A percentile compares a stretch with the other conserved stretches of the same genome.
phyloP scores from a whole-genome alignment of 768 basidiomycete genomes.

The Boletus reticulatus region DNA sequence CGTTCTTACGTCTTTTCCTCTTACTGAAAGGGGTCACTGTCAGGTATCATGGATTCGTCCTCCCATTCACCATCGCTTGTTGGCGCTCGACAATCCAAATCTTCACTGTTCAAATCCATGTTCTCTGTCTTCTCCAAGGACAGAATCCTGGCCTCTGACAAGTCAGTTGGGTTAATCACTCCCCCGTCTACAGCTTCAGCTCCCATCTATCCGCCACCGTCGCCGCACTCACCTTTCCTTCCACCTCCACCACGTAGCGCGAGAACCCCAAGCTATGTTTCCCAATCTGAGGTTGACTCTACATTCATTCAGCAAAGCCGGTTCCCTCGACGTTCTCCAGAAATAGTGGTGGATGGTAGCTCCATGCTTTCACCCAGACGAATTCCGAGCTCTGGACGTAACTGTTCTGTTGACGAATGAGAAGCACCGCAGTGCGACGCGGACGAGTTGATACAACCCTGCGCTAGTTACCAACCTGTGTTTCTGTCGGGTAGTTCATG shows the following conservation, averaged over 20 bases:
- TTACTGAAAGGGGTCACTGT: background rate
- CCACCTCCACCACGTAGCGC: constrained; percentile 29
- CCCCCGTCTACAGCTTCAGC: constrained; percentile 41
- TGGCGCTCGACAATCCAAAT: constrained; percentile 42
- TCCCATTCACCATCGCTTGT: constrained; percentile 17
- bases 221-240: constrained; percentile 28
- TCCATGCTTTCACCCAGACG: constrained; percentile 17
- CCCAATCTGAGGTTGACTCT: constrained; percentile 36
- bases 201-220: constrained; percentile 21
- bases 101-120: constrained; percentile 69
- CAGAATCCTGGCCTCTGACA: constrained; percentile 43
- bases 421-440: background rate
- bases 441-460: background rate
- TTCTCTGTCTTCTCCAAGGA: constrained; percentile 44
- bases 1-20: background rate
- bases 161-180: constrained; percentile 69
- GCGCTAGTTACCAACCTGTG: background rate
- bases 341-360: constrained; percentile 20
- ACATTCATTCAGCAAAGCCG: constrained; percentile 34
- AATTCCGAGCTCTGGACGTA: constrained; percentile 4
- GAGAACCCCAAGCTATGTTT: background rate
- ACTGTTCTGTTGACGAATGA: constrained; percentile 14
- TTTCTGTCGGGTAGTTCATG: background rate
- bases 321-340: constrained; percentile 37
- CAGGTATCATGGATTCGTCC: constrained; percentile 25